Base-by-base conservation (phyloP, 2,329 filamentous ascomycete species). In the Nothophoma quercina region DNA sequence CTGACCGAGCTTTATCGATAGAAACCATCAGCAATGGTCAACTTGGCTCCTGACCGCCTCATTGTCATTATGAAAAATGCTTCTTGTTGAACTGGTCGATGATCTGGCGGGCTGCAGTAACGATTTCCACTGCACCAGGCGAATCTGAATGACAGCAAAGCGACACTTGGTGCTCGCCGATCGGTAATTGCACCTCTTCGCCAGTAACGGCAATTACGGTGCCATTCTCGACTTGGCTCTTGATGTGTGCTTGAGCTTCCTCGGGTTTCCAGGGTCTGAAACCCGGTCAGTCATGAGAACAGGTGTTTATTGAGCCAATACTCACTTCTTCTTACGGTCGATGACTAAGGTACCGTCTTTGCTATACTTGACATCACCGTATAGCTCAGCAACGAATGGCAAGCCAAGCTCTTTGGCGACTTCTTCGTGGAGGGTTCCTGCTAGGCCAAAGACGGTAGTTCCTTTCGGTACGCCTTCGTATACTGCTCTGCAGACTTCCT, bases 281-380 rank as follows among this genome's bases (percentile, higher is more conserved):
- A 10, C 12, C 12, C 21, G 32, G 16, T 53, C 15, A 53, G 22
- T 29, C 32, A 44, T 16, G 50, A 32, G 21, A 45, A 38, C 22
- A 7, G 23, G 15, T 28, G 22, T 23, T 12, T 15, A 18, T 15
- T 8, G 36, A 7, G 22, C 26, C 5, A 21, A 33, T 7, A 58
- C 65, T 13, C 54, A 75, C 75, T 84, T 83, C 74, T 85, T 85
- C 73, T 84, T 83, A 25, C 83, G 76, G 57, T 84, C 82, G 63
- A 84, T 84, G 2, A 84, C 78, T 30, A 84, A 67, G 49, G 74
- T 81, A 10, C 75, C 77, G 49, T 82, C 78, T 7, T 70, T 68
- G 54, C 74, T 79, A 51, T 84, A 85, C 60, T 84, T 83, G 12
- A 85, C 81, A 69, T 85, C 83, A 0, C 78, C 81, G 60, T 83